phyloP scores from a whole-genome alignment of 1,139 yeast species.

The Pichia sp. region DNA sequence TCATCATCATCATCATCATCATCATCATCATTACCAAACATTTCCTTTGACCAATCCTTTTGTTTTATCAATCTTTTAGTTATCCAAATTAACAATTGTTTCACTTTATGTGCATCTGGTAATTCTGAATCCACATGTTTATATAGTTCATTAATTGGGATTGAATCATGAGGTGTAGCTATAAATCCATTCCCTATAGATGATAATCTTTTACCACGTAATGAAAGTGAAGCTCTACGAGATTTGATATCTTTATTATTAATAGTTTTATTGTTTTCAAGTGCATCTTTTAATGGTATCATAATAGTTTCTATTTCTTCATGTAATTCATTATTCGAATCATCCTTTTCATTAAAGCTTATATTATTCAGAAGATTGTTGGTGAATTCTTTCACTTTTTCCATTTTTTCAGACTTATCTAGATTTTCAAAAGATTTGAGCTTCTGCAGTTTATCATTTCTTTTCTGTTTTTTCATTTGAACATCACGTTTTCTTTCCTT shows the following conservation, averaged over 20 bases:
- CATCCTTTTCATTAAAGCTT: not conserved
- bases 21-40: constrained; percentile 1
- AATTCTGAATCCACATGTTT: constrained; percentile 55
- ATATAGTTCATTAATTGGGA: constrained; percentile 50
- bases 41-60: not conserved
- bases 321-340: not conserved
- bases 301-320: constrained; percentile 5
- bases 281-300: constrained; percentile 8
- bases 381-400: constrained; percentile 8
- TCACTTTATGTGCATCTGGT: constrained; percentile 70
- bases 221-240: constrained; percentile 45
- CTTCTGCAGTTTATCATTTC: constrained; percentile 4
- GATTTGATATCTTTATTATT: not conserved
- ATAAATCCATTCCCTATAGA: constrained; percentile 69
- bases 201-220: constrained; percentile 66
- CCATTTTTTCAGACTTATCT: not conserved
- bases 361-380: not conserved
- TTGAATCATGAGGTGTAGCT: constrained; percentile 63
- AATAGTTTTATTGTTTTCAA: not conserved
- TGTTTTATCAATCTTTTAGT: constrained; percentile 37
- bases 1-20: constrained; percentile 1
- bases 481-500: not conserved
- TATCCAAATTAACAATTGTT: constrained; percentile 67
- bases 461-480: constrained; percentile 1
- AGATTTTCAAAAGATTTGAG: not conserved